Evolutionary conservation across 1,139 yeast species (phyloP).

Genomic region (Pneumocystis carinii): DNA sequence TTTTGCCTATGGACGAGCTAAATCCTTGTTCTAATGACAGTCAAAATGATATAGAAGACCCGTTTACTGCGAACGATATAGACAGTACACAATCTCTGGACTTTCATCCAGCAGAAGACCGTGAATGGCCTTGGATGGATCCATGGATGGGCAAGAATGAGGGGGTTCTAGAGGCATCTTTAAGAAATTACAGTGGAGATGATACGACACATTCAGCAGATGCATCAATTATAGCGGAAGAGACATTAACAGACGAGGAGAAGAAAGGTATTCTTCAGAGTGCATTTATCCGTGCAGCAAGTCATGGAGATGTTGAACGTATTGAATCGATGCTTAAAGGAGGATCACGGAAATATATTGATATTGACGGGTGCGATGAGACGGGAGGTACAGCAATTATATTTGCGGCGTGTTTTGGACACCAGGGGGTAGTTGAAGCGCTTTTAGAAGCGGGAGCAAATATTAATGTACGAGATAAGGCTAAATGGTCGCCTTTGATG

Average conservation of each 20-base stretch:
- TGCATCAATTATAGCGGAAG: neutral
- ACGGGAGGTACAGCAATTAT: conserved; percentile 28
- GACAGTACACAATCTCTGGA: neutral
- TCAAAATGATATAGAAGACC: too few relatives aligned
- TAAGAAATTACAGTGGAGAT: neutral
- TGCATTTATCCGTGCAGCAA: conserved; percentile 23
- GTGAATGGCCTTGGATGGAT: neutral
- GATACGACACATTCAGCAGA: neutral
- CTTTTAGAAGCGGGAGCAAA: conserved; percentile 27
- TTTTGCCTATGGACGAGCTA: too few relatives aligned
- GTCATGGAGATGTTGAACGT: conserved; percentile 24
- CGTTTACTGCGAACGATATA: too few relatives aligned
- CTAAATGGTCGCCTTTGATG: conserved; percentile 32
- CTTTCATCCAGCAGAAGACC: neutral
- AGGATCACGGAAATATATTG: conserved; percentile 18
- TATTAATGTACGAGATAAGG: conserved; percentile 26
- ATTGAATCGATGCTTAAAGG: conserved; percentile 22
- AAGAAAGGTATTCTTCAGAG: conserved; percentile 16
- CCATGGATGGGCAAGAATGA: neutral
- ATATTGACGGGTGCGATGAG: conserved; percentile 25
- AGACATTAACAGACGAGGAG: conserved; percentile 2
- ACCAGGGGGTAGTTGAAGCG: conserved; percentile 25
- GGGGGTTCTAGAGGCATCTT: neutral
- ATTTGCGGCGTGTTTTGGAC: conserved; percentile 31
- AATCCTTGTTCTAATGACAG: too few relatives aligned